Percentiles rank a stretch among this genome's conserved stretches.
Conservation (phyloP, 176 grass and related monocot species). For the Zizania latifolia region DNA sequence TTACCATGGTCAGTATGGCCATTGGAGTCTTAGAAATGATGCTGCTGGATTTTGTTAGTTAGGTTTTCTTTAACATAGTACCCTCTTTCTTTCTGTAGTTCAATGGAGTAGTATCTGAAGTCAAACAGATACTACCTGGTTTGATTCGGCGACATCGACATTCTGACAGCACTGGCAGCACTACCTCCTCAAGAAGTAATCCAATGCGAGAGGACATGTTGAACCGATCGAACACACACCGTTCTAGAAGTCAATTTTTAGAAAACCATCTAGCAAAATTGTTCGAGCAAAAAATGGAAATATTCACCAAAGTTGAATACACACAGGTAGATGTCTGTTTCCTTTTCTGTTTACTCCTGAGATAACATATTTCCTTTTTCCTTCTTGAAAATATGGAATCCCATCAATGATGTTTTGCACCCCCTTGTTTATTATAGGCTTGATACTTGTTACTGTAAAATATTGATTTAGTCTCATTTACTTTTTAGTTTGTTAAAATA, state of each 20-base stretch:
- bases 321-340: constrained; percentile 60
- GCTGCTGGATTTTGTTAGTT: background rate
- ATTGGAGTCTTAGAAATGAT: constrained; percentile 2
- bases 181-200: constrained; percentile 90
- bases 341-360: constrained; percentile 7
- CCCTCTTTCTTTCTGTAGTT: constrained; percentile 49
- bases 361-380: background rate
- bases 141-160: constrained; percentile 69
- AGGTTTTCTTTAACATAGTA: background rate
- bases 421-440: constrained; percentile 12
- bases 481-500: constrained; percentile 1
- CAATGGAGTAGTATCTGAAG: constrained; percentile 76
- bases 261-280: constrained; percentile 97
- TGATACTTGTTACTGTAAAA: background rate
- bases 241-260: constrained; percentile 88
- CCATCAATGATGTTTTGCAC: constrained; percentile 8
- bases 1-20: constrained; percentile 2
- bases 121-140: constrained; percentile 84
- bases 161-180: constrained; percentile 92
- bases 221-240: constrained; percentile 69
- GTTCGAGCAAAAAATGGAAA: constrained; percentile 99
- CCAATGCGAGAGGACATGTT: constrained; percentile 75
- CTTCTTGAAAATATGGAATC: constrained; percentile 10
- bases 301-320: constrained; percentile 98
- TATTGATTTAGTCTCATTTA: constrained; percentile 20